Base-by-base conservation (phyloP, 2,329 filamentous ascomycete genomes). In the Alternaria angustiovoidea region DNA sequence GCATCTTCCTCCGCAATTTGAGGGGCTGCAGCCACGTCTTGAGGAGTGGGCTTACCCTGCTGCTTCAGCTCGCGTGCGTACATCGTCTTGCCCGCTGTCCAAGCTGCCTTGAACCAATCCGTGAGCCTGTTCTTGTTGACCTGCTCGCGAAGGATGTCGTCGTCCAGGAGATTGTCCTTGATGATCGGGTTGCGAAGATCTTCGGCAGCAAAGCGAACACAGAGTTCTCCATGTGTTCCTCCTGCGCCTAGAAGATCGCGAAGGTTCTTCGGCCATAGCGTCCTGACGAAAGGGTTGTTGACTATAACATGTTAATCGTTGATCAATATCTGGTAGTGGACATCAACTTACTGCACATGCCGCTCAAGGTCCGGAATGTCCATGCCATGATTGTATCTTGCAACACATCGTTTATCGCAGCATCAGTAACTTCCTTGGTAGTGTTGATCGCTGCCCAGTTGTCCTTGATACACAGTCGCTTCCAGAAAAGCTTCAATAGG, bases 361-460 rank as follows among this genome's bases (percentile, higher is more conserved):
- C 84, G 65, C 89, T 84, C 68, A 91, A 87, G 49, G 87, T 83
- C 61, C 83, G 85, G 54, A 93, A 81, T 47, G 92, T 90, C 67
- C 82, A 83, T 73, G 89, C 94, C 5, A 93, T 82, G 28, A 89
- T 84, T 4, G 93, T 96, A 22, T 70, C 56, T 14, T 70, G 65
- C 14, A 96, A 79, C 18, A 86, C 82, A 28, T 85, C 83, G 54
- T 88, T 82, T 28, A 93, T 86, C 63, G 91, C 85, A 3, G 82
- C 80, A 71, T 96, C 93, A 57, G 88, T 87, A 74, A 91, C 90
- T 60, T 90, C 84, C 48, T 89, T 87, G 0, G 91, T 94, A 66
- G 92, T 88, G 73, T 95, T 94, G 73, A 96, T 86, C 59, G 82
- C 83, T 26, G 86, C 82, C 95, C 95, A 99, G 74, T 97, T 88